Base-by-base conservation (phyloP, 495 filamentous ascomycete genomes). In the Echria macrotheca region DNA sequence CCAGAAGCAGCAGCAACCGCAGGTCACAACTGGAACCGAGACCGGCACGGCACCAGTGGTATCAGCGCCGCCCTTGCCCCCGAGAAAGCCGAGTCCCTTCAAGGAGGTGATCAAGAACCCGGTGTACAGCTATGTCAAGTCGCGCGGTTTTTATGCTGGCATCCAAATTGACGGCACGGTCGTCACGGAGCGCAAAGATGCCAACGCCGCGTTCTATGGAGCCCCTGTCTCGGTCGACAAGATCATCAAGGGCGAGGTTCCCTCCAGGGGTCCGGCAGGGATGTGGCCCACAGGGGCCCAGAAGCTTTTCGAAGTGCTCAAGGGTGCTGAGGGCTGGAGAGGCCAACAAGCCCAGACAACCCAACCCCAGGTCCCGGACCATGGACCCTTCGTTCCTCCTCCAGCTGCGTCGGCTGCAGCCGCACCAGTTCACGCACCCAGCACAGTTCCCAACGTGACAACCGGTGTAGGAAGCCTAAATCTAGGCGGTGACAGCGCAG, bases 61-160 rank as follows among this genome's bases (percentile, higher is more conserved):
- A n/a, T 24, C 23, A 0, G 21, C 44, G 5, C 14, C 33, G 14
- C 31, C 25, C 24, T 19, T 19, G 26, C 21, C 21, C 1, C 25
- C 50, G 22, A 44, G 51, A 38, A 57, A 57, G 50, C 60, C 58
- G 4, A 56, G 53, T 18, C 55, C 58, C 14, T 56, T 65, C 32
- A 46, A 55, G n/a, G 61, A 63, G 14, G 55, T 52, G 17, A 39
- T 66, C 45, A 57, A 58, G 18, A 69, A 63, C 47, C 86, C 87
- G 0, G 75, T 90, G 9, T 91, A 83, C 73, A 87, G 81, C 28
- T 93, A 93, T 57, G 77, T 91, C 70, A 90, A 90, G 68, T 85
- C 79, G 53, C 77, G 86, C 31, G 87, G 87, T 3, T 74, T 91
- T 28, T 90, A 88, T 51, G 86, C 84, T 4, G 86, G 86, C 18